A percentile compares a stretch with the other conserved stretches of the same genome.
phyloP scores from a whole-genome alignment of 1,284 basidiomycete species.

The Trichosporon sp. region DNA sequence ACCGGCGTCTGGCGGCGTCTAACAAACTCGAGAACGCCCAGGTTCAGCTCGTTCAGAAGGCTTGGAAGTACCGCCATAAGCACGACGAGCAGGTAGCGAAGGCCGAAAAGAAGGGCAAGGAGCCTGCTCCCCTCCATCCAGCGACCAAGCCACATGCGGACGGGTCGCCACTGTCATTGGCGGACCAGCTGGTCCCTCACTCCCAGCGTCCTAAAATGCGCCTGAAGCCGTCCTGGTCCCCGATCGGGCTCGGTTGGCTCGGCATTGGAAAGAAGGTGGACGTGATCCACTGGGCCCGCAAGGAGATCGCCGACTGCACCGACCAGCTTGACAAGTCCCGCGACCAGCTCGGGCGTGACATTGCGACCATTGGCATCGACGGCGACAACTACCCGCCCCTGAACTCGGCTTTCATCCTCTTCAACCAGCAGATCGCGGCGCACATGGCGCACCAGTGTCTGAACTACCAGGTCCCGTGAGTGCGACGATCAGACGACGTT shows the following conservation, averaged over 20 bases:
- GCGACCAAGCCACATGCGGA: constrained; percentile 43
- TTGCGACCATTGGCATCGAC: constrained; percentile 45
- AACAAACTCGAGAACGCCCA: constrained; percentile 68
- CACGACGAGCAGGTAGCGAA: constrained; percentile 42
- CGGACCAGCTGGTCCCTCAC: constrained; percentile 67
- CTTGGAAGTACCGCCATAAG: constrained; percentile 54
- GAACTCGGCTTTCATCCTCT: constrained; percentile 88
- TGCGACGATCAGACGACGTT: constrained; percentile 61
- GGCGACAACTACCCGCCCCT: constrained; percentile 63
- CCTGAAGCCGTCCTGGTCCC: constrained; percentile 64
- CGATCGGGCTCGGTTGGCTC: constrained; percentile 65
- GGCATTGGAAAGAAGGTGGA: constrained; percentile 78
- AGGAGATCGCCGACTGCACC: constrained; percentile 48
- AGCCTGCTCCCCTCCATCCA: constrained; percentile 40
- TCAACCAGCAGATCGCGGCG: constrained; percentile 76
- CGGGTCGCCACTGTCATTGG: constrained; percentile 28
- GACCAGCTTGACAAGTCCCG: constrained; percentile 44
- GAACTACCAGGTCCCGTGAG: constrained; percentile 62
- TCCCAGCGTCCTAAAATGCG: constrained; percentile 78
- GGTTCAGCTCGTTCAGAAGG: constrained; percentile 62
- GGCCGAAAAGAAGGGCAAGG: constrained; percentile 46
- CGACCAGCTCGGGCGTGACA: constrained; percentile 59
- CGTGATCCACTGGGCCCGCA: constrained; percentile 78
- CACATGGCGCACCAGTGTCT: constrained; percentile 28
- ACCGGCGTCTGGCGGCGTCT: constrained; percentile 64